Evolutionary conservation across 2,329 filamentous ascomycete species (phyloP).

Genomic region (Dendryphion nanum): DNA sequence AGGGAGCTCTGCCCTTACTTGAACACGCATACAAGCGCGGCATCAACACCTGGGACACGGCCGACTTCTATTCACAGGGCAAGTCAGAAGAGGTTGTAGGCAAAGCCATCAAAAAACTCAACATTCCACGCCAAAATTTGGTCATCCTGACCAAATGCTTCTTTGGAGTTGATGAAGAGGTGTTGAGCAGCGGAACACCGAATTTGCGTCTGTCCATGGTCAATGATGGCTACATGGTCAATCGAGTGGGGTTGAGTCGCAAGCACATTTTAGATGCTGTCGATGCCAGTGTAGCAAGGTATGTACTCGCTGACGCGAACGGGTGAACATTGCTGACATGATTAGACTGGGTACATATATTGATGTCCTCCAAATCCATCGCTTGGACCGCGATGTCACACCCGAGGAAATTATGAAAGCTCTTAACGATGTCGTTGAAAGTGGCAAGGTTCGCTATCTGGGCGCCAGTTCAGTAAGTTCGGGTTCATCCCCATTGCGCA

Average conservation of each 20-base stretch:
- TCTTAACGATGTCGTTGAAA: constrained; percentile 44
- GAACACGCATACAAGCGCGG: constrained; percentile 61
- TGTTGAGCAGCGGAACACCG: constrained; percentile 13
- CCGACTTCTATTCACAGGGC: constrained; percentile 57
- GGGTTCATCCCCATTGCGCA: no score
- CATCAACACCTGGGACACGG: constrained; percentile 57
- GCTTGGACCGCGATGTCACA: constrained; percentile 45
- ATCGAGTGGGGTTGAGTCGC: constrained; percentile 42
- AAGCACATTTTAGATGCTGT: constrained; percentile 49
- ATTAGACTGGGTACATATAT: constrained; percentile 46
- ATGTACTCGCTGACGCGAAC: neutral
- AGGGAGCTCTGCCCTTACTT: constrained; percentile 55
- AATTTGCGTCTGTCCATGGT: constrained; percentile 28
- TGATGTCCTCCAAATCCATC: constrained; percentile 52
- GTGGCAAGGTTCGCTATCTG: constrained; percentile 47
- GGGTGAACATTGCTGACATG: constrained; percentile 41
- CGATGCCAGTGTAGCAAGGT: constrained; percentile 44
- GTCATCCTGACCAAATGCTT: constrained; percentile 59
- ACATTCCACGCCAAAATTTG: constrained; percentile 56
- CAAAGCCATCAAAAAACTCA: constrained; percentile 58
- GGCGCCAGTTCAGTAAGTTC: constrained; percentile 35
- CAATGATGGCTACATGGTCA: constrained; percentile 46
- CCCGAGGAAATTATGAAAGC: constrained; percentile 50
- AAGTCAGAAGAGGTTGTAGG: constrained; percentile 55
- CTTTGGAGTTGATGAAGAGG: constrained; percentile 45